Evolutionary conservation across 306 rosid species (phyloP).

Genomic region (Acacia confusa): DNA sequence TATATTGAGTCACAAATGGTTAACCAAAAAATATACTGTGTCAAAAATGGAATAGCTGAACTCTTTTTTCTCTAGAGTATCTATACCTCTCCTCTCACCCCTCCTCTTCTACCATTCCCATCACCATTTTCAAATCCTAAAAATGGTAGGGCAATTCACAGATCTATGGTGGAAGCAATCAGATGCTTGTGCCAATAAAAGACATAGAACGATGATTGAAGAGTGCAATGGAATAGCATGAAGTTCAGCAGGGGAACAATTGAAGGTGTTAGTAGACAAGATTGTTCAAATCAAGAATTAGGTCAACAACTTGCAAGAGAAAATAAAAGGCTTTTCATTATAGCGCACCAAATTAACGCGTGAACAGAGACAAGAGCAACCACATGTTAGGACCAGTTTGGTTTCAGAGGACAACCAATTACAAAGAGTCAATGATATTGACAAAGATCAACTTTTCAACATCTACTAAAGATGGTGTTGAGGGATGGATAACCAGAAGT

Average conservation of each 20-base stretch:
- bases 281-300: background rate
- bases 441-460: background rate
- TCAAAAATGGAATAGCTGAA: background rate
- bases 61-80: background rate
- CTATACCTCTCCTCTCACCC: background rate
- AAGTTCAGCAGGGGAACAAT: background rate
- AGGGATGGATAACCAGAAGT: background rate
- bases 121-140: background rate
- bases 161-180: background rate
- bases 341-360: background rate
- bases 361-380: background rate
- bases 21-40: background rate
- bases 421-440: background rate
- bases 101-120: background rate
- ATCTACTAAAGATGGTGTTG: background rate
- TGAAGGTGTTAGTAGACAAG: background rate
- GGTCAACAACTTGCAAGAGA: background rate
- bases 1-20: background rate
- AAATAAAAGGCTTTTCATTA: background rate
- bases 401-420: background rate
- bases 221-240: background rate
- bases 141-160: background rate
- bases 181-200: background rate
- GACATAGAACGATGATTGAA: background rate
- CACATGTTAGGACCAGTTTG: background rate